Percentiles rank a stretch among this genome's conserved stretches.
Evolutionary conservation across 495 filamentous ascomycete species (phyloP).

Genomic region (Neurospora sp.): DNA sequence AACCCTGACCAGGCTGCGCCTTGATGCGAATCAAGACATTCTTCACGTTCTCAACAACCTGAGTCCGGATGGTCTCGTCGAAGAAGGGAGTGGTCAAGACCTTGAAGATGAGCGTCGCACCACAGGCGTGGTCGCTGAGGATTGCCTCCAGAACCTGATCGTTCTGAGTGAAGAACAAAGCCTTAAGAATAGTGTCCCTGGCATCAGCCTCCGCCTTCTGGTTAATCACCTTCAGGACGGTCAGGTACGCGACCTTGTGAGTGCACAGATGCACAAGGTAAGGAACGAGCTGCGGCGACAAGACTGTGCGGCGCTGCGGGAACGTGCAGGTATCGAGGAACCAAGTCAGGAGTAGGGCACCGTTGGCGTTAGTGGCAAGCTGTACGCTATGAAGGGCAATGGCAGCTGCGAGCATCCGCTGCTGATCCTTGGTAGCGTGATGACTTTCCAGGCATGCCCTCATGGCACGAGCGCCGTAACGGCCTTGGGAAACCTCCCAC

Average conservation of each 20-base stretch:
- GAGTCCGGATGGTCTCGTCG: slow-evolving; percentile 77
- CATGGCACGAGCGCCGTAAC: slow-evolving; percentile 93
- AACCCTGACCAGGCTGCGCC: slow-evolving; percentile 86
- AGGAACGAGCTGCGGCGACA: slow-evolving; percentile 86
- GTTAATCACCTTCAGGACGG: slow-evolving; percentile 96
- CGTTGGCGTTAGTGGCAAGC: slow-evolving; percentile 92
- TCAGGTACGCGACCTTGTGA: slow-evolving; percentile 96
- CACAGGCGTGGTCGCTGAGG: slow-evolving; percentile 80
- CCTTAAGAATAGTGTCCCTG: slow-evolving; percentile 82
- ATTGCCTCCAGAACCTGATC: slow-evolving; percentile 87
- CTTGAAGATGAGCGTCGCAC: slow-evolving; percentile 95
- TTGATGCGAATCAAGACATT: slow-evolving; percentile 84
- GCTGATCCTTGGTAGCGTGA: slow-evolving; percentile 88
- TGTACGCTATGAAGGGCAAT: slow-evolving; percentile 95
- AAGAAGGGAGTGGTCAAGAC: slow-evolving; percentile 96
- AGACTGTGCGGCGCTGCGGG: slow-evolving; percentile 79
- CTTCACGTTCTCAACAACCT: slow-evolving; percentile 85
- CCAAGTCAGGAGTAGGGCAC: slow-evolving; percentile 90
- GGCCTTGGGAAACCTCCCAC: slow-evolving; percentile 89
- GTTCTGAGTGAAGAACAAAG: slow-evolving; percentile 86
- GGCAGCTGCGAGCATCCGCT: slow-evolving; percentile 85
- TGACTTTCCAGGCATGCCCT: slow-evolving; percentile 95
- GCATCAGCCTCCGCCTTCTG: slow-evolving; percentile 92
- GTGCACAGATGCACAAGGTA: slow-evolving; percentile 97
- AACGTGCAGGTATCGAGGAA: slow-evolving; percentile 98